phyloP scores from a whole-genome alignment of 495 filamentous ascomycete species.

The Eremomyces bilateralis region DNA sequence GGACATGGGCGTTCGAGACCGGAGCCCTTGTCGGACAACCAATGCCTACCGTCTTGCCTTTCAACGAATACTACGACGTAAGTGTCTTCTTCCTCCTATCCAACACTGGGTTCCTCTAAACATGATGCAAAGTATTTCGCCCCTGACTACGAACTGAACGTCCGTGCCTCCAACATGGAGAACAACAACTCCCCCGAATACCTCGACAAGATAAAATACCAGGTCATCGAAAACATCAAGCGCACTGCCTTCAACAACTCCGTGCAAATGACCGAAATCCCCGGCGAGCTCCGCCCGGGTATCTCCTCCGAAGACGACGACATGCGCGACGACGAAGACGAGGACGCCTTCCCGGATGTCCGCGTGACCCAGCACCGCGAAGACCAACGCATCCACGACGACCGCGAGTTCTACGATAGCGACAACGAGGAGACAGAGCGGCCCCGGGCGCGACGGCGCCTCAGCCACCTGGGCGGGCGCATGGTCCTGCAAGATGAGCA shows the following conservation, averaged over 20 bases:
- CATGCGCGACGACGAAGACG: slow-evolving; percentile 71
- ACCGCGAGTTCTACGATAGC: slow-evolving; percentile 27
- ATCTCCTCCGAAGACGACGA: slow-evolving; percentile 73
- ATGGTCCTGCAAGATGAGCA: no score
- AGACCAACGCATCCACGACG: slow-evolving; percentile 40
- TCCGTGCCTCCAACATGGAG: slow-evolving; percentile 95
- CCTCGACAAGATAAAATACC: slow-evolving; percentile 79
- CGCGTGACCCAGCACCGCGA: slow-evolving; percentile 65
- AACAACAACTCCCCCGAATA: slow-evolving; percentile 93
- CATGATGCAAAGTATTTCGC: slow-evolving; percentile 61
- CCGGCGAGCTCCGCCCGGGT: slow-evolving; percentile 34
- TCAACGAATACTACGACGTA: slow-evolving; percentile 97
- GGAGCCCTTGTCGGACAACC: slow-evolving; percentile 67
- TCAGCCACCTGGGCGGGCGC: no score
- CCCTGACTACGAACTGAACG: slow-evolving; percentile 88
- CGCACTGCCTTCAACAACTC: slow-evolving; percentile 75
- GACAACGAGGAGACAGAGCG: slow-evolving; percentile 87
- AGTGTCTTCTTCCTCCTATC: slow-evolving; percentile 10
- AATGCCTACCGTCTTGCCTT: slow-evolving; percentile 67
- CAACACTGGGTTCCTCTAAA: not conserved
- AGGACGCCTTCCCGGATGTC: slow-evolving; percentile 72
- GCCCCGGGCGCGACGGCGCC: no score
- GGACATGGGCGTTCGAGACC: slow-evolving; percentile 95
- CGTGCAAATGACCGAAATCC: slow-evolving; percentile 90
- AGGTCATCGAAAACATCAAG: slow-evolving; percentile 82